Evolutionary conservation across 176 grass and related monocot species (phyloP).

Genomic region (Avena insularis): DNA sequence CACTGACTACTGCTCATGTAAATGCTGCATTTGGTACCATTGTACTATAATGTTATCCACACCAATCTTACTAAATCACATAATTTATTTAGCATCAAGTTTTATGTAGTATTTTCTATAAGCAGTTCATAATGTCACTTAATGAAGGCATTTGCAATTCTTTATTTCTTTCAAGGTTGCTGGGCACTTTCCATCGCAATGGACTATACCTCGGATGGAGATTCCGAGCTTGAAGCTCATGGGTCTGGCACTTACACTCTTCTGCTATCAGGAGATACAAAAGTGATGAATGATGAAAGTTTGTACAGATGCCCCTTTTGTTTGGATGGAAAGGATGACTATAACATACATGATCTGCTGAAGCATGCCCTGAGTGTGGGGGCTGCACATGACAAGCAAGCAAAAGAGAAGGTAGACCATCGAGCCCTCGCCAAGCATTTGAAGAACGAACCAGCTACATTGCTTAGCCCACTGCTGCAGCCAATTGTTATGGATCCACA

Average conservation of each 20-base stretch:
- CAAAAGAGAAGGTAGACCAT: constrained; percentile 70
- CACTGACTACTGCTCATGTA: neutral
- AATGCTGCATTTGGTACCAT: neutral
- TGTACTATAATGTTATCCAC: neutral
- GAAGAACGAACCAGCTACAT: constrained; percentile 28
- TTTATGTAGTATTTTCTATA: neutral
- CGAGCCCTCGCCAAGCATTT: constrained; percentile 64
- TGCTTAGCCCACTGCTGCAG: neutral
- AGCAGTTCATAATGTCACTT: neutral
- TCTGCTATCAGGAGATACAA: constrained; percentile 55
- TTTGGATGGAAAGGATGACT: constrained; percentile 53
- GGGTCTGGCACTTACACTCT: constrained; percentile 36
- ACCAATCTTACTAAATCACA: neutral
- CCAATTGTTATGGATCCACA: constrained; percentile 20
- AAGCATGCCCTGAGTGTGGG: constrained; percentile 70
- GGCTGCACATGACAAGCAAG: constrained; percentile 46
- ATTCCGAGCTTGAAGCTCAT: constrained; percentile 68
- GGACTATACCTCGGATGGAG: constrained; percentile 51
- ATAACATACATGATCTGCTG: constrained; percentile 55
- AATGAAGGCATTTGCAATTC: neutral
- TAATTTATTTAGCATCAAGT: constrained; percentile 16
- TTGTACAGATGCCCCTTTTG: constrained; percentile 80
- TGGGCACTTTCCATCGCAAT: constrained; percentile 39
- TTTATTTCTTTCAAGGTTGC: constrained; percentile 4
- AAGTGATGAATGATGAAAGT: constrained; percentile 49